Conservation (phyloP, 441 rosid genomes). For the Sinapis alba region DNA sequence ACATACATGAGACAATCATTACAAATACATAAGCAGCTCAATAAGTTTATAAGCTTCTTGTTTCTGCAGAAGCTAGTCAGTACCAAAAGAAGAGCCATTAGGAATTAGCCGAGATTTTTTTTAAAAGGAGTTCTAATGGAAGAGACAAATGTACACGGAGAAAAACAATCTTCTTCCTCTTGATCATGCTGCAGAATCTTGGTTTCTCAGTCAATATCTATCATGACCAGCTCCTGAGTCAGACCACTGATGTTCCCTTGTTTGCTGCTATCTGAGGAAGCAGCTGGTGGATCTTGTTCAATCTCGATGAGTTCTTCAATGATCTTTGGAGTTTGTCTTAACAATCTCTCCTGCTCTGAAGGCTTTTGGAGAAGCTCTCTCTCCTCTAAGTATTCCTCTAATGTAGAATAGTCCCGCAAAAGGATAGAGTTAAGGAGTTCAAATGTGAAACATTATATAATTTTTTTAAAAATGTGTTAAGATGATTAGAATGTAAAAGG, state of each 20-base stretch:
- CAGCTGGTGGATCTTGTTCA: neutral
- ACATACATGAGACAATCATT: neutral
- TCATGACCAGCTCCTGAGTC: conserved; percentile 7
- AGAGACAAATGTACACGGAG: neutral
- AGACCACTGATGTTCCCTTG: conserved; percentile 4
- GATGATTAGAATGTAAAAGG: conserved; percentile 42
- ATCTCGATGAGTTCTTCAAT: conserved; percentile 40
- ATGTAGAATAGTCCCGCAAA: conserved; percentile 28
- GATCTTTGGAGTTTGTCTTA: conserved; percentile 47
- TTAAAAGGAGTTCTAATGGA: conserved; percentile 3
- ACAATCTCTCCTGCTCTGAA: conserved; percentile 52
- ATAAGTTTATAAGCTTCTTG: neutral
- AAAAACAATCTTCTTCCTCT: neutral
- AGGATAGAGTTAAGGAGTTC: conserved; percentile 35
- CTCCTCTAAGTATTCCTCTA: conserved; percentile 47
- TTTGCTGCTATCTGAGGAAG: conserved; percentile 14
- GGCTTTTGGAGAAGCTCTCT: conserved; percentile 56
- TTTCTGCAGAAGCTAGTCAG: neutral
- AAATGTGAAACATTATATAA: conserved; percentile 30
- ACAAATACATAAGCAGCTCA: neutral
- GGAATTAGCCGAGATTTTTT: conserved; percentile 11
- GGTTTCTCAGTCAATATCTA: conserved; percentile 20
- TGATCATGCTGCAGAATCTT: neutral
- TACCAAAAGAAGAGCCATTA: neutral
- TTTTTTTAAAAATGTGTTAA: neutral